These are phyloP conservation scores for Picea mariana DNA, from an alignment of 83 land plant species.

Conservation along the genomic window DNA sequence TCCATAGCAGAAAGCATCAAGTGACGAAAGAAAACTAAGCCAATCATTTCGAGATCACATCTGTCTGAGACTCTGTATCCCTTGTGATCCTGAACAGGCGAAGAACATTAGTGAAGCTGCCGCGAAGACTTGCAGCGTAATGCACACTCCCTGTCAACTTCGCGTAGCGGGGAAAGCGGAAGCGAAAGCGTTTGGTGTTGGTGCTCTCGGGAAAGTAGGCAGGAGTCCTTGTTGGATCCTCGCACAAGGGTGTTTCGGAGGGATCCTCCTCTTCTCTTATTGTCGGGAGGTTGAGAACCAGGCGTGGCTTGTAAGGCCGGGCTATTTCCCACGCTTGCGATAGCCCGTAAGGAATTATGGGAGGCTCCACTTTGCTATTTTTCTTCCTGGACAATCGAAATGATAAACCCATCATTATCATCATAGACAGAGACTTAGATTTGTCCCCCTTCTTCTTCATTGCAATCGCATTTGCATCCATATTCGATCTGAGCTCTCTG, in stretches of 20 bases:
- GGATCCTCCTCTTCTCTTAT: background rate
- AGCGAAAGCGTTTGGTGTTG: background rate
- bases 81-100: background rate
- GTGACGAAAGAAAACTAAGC: too few species aligned
- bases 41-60: too few species aligned
- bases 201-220: background rate
- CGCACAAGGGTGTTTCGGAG: background rate
- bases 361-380: background rate
- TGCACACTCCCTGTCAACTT: background rate
- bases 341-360: background rate
- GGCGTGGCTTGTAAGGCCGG: constrained; percentile 5
- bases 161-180: background rate
- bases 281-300: background rate
- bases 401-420: too few species aligned
- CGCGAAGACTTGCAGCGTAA: background rate
- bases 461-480: too few species aligned
- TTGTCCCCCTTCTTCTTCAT: too few species aligned
- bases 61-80: too few species aligned
- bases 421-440: too few species aligned
- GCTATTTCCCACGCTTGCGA: background rate
- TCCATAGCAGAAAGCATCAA: too few species aligned
- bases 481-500: too few species aligned
- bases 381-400: background rate
- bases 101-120: background rate
- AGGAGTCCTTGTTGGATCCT: background rate